These are phyloP conservation scores for Pichia norvegensis DNA, from an alignment of 1,139 yeast genomes.

Conservation along the genomic window DNA sequence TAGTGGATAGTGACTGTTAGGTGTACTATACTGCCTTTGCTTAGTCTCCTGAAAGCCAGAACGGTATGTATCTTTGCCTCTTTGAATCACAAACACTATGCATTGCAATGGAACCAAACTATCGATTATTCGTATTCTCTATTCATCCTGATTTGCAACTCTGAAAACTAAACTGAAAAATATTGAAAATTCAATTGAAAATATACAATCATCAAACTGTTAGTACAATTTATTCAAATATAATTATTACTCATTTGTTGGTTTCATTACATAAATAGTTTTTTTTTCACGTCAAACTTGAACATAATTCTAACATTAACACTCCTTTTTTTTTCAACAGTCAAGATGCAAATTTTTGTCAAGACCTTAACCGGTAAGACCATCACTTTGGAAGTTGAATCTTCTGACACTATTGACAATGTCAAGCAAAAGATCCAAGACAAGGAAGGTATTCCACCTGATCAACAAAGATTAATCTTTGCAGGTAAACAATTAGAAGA, in stretches of 20 bases:
- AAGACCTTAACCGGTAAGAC: constrained; percentile 86
- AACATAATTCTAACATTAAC: constrained; percentile 10
- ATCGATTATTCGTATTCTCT: no score
- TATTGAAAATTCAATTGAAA: no score
- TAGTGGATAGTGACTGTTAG: background rate
- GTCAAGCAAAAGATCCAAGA: constrained; percentile 91
- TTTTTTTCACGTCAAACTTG: background rate
- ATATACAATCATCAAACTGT: no score
- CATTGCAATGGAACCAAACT: no score
- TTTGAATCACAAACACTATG: background rate
- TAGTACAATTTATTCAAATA: no score
- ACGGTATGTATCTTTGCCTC: background rate
- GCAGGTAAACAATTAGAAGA: constrained; percentile 95
- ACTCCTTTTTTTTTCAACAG: constrained; percentile 4
- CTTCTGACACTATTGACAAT: constrained; percentile 90
- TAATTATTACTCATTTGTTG: no score
- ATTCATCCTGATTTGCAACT: no score
- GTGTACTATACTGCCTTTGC: background rate
- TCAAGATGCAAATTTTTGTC: constrained; percentile 67
- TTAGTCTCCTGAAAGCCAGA: background rate
- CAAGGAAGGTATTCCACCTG: constrained; percentile 94
- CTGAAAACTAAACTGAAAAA: no score
- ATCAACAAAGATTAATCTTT: constrained; percentile 87
- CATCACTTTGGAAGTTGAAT: constrained; percentile 90
- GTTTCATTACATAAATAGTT: no score